A percentile compares a stretch with the other conserved stretches of the same genome.
These are phyloP conservation scores for Paraurostyla sp. DNA, from an alignment of 73 alveolate genomes.

Conservation along the genomic window DNA sequence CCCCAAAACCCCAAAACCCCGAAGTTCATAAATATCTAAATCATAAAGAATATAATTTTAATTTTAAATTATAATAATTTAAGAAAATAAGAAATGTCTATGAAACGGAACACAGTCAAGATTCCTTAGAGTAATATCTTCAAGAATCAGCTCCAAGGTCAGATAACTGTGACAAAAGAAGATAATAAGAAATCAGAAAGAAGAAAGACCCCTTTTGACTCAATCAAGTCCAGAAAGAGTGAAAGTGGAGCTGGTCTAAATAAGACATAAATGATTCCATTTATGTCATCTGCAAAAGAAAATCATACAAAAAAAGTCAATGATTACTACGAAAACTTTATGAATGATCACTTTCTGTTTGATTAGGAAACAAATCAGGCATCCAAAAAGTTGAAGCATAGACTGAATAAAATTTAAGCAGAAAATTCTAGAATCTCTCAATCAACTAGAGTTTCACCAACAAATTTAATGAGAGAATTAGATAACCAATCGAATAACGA, in stretches of 20 bases:
- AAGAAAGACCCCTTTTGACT: not conserved
- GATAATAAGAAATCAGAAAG: too few relatives aligned
- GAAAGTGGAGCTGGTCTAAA: not conserved
- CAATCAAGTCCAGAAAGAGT: not conserved
- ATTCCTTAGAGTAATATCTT: too few relatives aligned
- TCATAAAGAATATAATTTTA: too few relatives aligned
- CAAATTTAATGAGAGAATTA: not conserved
- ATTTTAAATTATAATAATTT: too few relatives aligned
- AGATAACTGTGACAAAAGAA: too few relatives aligned
- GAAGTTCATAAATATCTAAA: too few relatives aligned
- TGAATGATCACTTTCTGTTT: conserved; percentile 5
- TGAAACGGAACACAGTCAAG: too few relatives aligned
- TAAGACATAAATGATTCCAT: not conserved
- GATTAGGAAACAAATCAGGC: not conserved
- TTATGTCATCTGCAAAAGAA: not conserved
- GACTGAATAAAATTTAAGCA: not conserved
- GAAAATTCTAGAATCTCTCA: not conserved
- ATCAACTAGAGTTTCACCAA: conserved; percentile 30
- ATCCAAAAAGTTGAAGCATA: not conserved
- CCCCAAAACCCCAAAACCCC: too few relatives aligned
- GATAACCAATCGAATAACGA: not conserved
- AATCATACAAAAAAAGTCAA: not conserved
- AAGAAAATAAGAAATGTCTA: too few relatives aligned
- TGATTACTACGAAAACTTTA: not conserved
- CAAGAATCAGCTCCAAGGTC: too few relatives aligned